Conservation (phyloP, 352 stramenopile species). For the Globisporangium paroecandrum region DNA sequence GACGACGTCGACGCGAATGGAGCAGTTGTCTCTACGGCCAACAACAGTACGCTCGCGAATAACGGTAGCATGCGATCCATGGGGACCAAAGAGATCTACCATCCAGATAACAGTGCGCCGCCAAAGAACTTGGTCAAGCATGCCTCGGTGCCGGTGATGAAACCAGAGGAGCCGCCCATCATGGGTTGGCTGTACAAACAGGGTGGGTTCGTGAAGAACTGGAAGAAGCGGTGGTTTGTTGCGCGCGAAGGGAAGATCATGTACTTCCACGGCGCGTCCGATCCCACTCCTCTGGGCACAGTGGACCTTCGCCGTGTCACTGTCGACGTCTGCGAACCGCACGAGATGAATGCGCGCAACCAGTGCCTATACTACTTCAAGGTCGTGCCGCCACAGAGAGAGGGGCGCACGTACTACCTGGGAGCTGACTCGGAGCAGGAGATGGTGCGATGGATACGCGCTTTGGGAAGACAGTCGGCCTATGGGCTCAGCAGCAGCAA, state of each 20-base stretch:
- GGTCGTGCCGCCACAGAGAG: constrained; percentile 46
- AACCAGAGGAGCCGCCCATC: constrained; percentile 33
- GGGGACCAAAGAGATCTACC: background rate
- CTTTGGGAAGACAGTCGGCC: constrained; percentile 46
- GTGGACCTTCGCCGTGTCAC: constrained; percentile 57
- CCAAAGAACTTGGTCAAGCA: constrained; percentile 18
- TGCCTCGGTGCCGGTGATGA: constrained; percentile 19
- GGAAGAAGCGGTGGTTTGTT: constrained; percentile 85
- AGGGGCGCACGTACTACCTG: constrained; percentile 72
- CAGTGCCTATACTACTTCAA: constrained; percentile 70
- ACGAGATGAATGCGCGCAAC: constrained; percentile 62
- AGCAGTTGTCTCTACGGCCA: background rate
- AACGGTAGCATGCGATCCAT: constrained; percentile 3
- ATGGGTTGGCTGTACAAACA: constrained; percentile 78
- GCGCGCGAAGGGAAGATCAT: constrained; percentile 74
- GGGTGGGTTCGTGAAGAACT: constrained; percentile 81
- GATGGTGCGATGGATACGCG: constrained; percentile 68
- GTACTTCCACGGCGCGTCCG: constrained; percentile 64
- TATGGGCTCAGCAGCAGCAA: constrained; percentile 15
- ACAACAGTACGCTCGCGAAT: background rate
- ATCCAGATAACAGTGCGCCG: constrained; percentile 6
- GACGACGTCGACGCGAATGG: background rate
- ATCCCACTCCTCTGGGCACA: constrained; percentile 63
- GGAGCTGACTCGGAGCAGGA: constrained; percentile 63
- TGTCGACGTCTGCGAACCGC: constrained; percentile 51